A percentile compares a stretch with the other conserved stretches of the same genome.
phyloP scores from a whole-genome alignment of 176 grass and related monocot genomes.

The Carex kokanica region DNA sequence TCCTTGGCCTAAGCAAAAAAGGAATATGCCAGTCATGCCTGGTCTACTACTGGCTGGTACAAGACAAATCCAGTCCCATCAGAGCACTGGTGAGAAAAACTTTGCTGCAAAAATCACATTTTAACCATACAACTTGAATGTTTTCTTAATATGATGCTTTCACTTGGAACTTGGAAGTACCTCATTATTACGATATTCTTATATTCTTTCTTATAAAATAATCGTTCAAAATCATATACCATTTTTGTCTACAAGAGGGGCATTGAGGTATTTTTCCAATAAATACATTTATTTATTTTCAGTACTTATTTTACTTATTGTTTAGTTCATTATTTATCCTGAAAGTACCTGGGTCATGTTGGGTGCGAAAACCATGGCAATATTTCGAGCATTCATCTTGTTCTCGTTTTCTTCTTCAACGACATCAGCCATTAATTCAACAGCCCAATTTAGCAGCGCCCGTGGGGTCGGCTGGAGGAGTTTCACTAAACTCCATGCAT shows the following conservation, averaged over 20 bases:
- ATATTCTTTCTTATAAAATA: background rate
- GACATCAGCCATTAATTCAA: conserved; percentile 87
- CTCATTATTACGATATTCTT: background rate
- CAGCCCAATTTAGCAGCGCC: conserved; percentile 75
- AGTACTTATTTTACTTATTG: background rate
- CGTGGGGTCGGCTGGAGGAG: conserved; percentile 57
- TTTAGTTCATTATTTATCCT: background rate
- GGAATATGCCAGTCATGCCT: background rate
- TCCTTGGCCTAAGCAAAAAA: background rate
- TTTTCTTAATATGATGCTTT: too few relatives aligned
- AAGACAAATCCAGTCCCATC: background rate
- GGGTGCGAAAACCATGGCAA: conserved; percentile 91
- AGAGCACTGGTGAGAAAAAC: background rate
- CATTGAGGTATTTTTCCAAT: background rate
- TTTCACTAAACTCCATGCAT: conserved; percentile 56
- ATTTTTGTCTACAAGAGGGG: background rate
- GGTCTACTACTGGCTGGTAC: background rate
- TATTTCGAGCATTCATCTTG: conserved; percentile 98
- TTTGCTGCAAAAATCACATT: background rate
- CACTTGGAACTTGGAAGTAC: too few relatives aligned
- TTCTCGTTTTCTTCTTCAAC: conserved; percentile 82
- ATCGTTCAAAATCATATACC: background rate
- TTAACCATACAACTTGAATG: background rate
- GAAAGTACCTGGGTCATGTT: conserved; percentile 91
- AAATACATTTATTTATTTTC: background rate